A percentile compares a stretch with the other conserved stretches of the same genome.
Conservation (phyloP, 2,329 filamentous ascomycete species). For the Aschersonia sp. region DNA sequence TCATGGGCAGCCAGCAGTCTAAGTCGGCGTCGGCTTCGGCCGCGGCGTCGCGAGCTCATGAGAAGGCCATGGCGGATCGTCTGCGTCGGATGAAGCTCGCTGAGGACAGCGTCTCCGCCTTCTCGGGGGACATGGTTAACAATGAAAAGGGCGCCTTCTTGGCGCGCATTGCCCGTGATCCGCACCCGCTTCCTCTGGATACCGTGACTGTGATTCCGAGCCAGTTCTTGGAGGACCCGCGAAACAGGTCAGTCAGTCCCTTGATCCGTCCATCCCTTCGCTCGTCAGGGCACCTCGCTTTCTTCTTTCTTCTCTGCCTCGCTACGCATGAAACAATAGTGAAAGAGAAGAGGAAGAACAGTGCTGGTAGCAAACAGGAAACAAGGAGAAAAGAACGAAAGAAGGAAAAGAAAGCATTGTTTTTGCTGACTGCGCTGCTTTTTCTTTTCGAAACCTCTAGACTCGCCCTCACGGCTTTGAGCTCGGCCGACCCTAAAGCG, state of each 20-base stretch:
- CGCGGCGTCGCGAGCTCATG: constrained; percentile 12
- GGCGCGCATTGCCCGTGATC: constrained; percentile 11
- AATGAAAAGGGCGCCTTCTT: constrained; percentile 10
- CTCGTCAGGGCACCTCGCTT: no score
- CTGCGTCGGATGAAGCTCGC: constrained; percentile 30
- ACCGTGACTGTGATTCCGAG: constrained; percentile 45
- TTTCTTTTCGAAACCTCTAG: constrained; percentile 22
- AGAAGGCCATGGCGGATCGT: constrained; percentile 30
- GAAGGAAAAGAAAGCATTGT: no score
- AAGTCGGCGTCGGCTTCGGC: constrained; percentile 12
- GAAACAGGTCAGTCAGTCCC: constrained; percentile 37
- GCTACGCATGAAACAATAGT: constrained; percentile 2
- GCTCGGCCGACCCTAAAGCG: constrained; percentile 47
- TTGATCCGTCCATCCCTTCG: no score
- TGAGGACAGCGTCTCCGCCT: constrained; percentile 23
- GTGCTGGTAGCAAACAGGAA: no score
- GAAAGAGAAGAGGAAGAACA: background rate
- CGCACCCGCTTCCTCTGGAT: constrained; percentile 34
- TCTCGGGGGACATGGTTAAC: background rate
- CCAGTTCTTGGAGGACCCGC: constrained; percentile 46
- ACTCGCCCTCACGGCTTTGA: constrained; percentile 61
- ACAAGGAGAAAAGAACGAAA: no score
- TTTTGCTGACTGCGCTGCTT: no score
- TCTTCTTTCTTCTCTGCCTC: background rate
- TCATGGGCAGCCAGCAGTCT: constrained; percentile 31